Base-by-base conservation (phyloP, 2,329 filamentous ascomycete species). In the Neurospora sp. region DNA sequence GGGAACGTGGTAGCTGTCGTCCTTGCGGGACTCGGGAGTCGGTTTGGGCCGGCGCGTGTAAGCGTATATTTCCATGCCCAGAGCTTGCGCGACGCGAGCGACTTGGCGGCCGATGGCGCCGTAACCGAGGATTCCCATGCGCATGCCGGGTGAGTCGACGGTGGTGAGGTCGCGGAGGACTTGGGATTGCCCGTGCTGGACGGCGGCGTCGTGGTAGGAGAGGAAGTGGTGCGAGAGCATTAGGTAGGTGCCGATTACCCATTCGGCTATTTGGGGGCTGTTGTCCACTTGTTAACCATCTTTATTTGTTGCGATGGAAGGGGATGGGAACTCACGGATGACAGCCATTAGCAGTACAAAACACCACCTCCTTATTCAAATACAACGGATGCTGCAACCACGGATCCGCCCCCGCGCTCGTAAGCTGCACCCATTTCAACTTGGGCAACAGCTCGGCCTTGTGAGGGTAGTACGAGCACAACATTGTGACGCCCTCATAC, bases 41-140 rank as follows among this genome's bases (percentile, higher is more conserved):
- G 81, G 74, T 41, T 87, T 86, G 0, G 88, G 85, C 1, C 82
- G 85, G 0, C 86, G 86, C 0, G 90, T 92, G 78, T 89, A 91
- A 1, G 89, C 90, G 74, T 90, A 82, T 1, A 93, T 85, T 66
- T 87, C 82, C 86, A 91, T 90, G 12, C 90, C 90, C 75, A 91
- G 77, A 3, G 87, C 87, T 23, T 83, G 80, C 3, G 83, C 84
- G 6, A 90, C 82, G 8, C 80, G 78, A 8, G 80, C 83, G 67
- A 75, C 76, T 67, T 84, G 81, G 4, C 82, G 77, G 4, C 82
- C 83, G 66, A 84, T 84, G 66, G 80, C 78, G 41, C 83, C 82
- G 70, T 84, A 84, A 11, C 82, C 82, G 10, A 84, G 75, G 67
- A 83, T 76, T 4, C 80, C 80, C 80, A 82, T 79, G 17, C 80